Evolutionary conservation across 495 filamentous ascomycete species (phyloP), one percentile per base, ranked within the genome.

Genomic region (Penicillium alfredii): DNA sequence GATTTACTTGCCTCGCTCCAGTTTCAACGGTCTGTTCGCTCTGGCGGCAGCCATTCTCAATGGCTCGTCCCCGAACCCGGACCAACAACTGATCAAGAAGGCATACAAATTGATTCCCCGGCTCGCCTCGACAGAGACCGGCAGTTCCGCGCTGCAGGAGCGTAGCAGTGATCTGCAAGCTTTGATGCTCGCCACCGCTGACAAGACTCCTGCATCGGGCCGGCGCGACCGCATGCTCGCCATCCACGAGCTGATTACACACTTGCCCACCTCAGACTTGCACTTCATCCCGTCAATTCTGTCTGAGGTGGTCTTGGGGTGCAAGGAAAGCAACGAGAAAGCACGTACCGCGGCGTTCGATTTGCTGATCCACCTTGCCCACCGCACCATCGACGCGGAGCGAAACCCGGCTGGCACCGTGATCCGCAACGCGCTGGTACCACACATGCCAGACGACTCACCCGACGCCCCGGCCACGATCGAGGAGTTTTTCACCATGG

Each of bases 1-100:
- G 4, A 82, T 88, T 17, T 93, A 98, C 53, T 74, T 98, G 13
- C 88, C 93, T 3, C 71, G 85, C 9, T 74, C 84, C 25, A 87
- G 84, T 58, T 94, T 92, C 47, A 65, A 73, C 20, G 71, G 75
- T 14, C 76, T 98, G 3, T 95, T 97, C 63, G 74, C 72, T 39
- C 85, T 96, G 41, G 84, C 90, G 4, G 71, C 86, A 0, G 68
- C 82, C 8, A 81, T 95, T 33, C 74, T 97, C 37, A 77, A 81
- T 47, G 81, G 78, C 45, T 33, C 46, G 15, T 51, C 53, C 3
- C 35, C 51, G 45, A 38, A 60, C 56, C 19, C 53, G 27, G 93
- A 97, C 44, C 83, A 92, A 16, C 90, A 96, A 53, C 71, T 98
- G n/a, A 88, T 97, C 58, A 98, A 98, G 76, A 98, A 98, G 64